phyloP scores from a whole-genome alignment of 2,329 filamentous ascomycete genomes.

The Stagonosporopsis tanaceti region DNA sequence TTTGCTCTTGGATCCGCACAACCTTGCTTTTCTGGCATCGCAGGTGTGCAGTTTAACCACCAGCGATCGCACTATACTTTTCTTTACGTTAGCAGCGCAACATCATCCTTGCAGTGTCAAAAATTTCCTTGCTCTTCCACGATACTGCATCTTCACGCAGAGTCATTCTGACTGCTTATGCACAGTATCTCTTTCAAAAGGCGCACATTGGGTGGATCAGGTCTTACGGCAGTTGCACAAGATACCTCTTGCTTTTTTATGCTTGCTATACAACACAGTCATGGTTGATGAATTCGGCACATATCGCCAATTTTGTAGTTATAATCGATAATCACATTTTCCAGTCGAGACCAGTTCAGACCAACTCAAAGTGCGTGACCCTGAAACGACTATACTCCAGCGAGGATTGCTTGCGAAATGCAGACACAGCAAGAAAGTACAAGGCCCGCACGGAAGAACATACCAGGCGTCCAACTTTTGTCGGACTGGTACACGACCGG shows the following conservation, averaged over 20 bases:
- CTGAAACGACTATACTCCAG: neutral
- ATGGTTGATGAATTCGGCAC: constrained; percentile 19
- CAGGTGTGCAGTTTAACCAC: constrained; percentile 13
- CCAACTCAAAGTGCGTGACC: neutral
- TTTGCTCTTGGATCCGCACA: constrained; percentile 23
- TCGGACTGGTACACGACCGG: neutral
- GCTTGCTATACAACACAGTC: constrained; percentile 14
- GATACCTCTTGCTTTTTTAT: constrained; percentile 34
- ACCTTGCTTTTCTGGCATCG: constrained; percentile 25
- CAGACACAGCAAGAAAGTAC: neutral
- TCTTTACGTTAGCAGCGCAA: constrained; percentile 19
- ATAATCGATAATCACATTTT: constrained; percentile 16
- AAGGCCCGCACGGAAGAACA: constrained; percentile 1
- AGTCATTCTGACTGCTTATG: constrained; percentile 3
- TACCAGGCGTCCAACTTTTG: constrained; percentile 10
- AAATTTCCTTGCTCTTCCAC: constrained; percentile 14
- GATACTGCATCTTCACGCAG: neutral
- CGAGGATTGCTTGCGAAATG: constrained; percentile 8
- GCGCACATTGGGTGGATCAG: constrained; percentile 23
- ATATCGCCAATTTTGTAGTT: constrained; percentile 10
- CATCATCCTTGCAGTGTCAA: constrained; percentile 11
- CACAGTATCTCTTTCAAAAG: constrained; percentile 6
- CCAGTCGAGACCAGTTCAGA: neutral
- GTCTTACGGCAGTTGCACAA: constrained; percentile 23
- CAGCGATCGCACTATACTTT: constrained; percentile 19